phyloP scores from a whole-genome alignment of 495 filamentous ascomycete genomes.

The Neurospora cerealis region DNA sequence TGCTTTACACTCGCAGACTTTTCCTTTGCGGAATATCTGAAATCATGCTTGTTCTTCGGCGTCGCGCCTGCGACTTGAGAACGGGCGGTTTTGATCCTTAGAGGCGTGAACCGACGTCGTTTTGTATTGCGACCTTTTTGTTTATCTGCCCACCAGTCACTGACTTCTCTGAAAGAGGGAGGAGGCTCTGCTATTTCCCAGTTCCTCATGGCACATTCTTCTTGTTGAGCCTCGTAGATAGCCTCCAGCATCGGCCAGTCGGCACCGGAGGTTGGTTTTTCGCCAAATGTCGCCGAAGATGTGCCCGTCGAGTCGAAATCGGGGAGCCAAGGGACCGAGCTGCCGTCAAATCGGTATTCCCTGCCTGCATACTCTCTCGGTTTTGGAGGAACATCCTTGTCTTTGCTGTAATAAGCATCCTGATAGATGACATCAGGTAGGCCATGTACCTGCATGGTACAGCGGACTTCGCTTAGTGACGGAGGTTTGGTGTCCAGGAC shows the following conservation, averaged over 20 bases:
- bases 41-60: conserved; percentile 71
- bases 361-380: conserved; percentile 77
- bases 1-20: conserved; percentile 69
- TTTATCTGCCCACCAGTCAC: conserved; percentile 50
- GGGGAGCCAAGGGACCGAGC: conserved; percentile 64
- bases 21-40: conserved; percentile 76
- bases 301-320: conserved; percentile 61
- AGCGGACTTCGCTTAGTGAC: conserved; percentile 25
- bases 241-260: conserved; percentile 43
- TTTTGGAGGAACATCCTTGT: conserved; percentile 72
- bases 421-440: conserved; percentile 59
- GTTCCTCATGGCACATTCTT: conserved; percentile 42
- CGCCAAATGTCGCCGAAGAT: conserved; percentile 44
- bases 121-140: conserved; percentile 11
- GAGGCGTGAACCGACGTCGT: conserved; percentile 27
- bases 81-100: conserved; percentile 34
- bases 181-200: conserved; percentile 61
- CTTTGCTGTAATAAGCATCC: conserved; percentile 80
- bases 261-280: conserved; percentile 32
- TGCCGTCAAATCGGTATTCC: conserved; percentile 73
- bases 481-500: conserved; percentile 26
- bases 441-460: conserved; percentile 32
- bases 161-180: conserved; percentile 62
- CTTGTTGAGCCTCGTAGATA: conserved; percentile 38
- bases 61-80: conserved; percentile 89